Percentiles rank a stretch among this genome's conserved stretches.
Evolutionary conservation across 164 flowering plant genomes (phyloP).

Genomic region (Chimonanthus praecox): DNA sequence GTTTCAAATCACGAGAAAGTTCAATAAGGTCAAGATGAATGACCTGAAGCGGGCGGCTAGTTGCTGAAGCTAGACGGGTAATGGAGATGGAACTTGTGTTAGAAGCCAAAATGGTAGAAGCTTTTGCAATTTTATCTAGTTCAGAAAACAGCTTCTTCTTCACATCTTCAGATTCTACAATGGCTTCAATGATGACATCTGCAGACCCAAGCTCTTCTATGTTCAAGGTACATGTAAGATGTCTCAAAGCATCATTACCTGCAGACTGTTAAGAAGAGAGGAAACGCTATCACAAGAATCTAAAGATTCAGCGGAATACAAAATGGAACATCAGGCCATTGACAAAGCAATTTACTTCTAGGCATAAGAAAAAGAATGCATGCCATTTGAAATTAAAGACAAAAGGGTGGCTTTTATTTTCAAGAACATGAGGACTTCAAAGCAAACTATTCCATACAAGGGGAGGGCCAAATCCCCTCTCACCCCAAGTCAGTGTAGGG

Average conservation of each 20-base stretch:
- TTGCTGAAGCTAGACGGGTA: constrained; percentile 75
- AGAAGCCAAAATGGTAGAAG: constrained; percentile 82
- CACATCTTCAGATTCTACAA: constrained; percentile 85
- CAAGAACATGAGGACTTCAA: not conserved
- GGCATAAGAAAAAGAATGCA: not conserved
- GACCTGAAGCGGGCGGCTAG: constrained; percentile 74
- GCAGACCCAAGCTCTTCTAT: constrained; percentile 57
- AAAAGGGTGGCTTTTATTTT: not conserved
- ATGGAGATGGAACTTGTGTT: constrained; percentile 96
- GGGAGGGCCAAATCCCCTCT: not conserved
- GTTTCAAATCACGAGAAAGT: not conserved
- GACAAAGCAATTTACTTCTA: not conserved
- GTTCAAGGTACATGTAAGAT: constrained; percentile 42
- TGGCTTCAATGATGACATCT: constrained; percentile 88
- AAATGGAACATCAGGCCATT: not conserved
- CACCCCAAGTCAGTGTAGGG: not conserved
- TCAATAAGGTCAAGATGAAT: constrained; percentile 3
- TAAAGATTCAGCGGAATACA: not conserved
- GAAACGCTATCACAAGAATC: not conserved
- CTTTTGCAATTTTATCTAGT: constrained; percentile 62
- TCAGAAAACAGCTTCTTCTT: constrained; percentile 64
- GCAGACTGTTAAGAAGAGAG: constrained; percentile 33
- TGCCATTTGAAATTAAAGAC: not conserved
- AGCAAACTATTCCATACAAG: not conserved
- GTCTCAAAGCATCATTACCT: constrained; percentile 39